A percentile compares a stretch with the other conserved stretches of the same genome.
phyloP scores from a whole-genome alignment of 495 filamentous ascomycete genomes.

The Daldinia decipiens region DNA sequence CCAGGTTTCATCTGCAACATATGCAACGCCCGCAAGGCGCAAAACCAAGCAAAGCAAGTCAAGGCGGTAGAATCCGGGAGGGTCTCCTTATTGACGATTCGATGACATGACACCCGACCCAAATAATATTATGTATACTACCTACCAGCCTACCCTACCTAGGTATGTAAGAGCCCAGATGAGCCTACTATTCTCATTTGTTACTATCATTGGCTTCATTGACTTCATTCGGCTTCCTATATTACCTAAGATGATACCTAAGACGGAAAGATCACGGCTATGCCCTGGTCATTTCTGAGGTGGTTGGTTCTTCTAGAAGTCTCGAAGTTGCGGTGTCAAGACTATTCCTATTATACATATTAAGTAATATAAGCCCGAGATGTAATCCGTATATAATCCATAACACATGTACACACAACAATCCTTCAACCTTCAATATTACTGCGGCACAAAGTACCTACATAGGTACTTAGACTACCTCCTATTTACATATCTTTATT shows the following conservation, averaged over 20 bases:
- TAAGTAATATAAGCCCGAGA: background rate
- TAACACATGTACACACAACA: background rate
- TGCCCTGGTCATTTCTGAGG: slow-evolving; percentile 10
- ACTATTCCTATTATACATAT: slow-evolving; percentile 13
- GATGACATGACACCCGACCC: slow-evolving; percentile 36
- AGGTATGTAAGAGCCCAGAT: slow-evolving; percentile 5
- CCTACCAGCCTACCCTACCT: background rate
- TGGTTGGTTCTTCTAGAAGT: slow-evolving; percentile 36
- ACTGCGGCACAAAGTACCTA: slow-evolving; percentile 13
- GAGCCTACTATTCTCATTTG: background rate
- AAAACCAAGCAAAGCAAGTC: slow-evolving; percentile 12
- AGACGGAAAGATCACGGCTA: slow-evolving; percentile 14
- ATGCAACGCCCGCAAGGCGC: slow-evolving; percentile 17
- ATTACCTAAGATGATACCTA: slow-evolving; percentile 38
- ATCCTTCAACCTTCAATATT: background rate
- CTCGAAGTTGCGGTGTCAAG: slow-evolving; percentile 40
- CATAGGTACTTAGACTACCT: background rate
- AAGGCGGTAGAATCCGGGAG: slow-evolving; percentile 39
- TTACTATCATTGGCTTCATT: slow-evolving; percentile 24
- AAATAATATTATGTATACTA: slow-evolving; percentile 12
- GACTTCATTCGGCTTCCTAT: slow-evolving; percentile 1
- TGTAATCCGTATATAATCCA: background rate
- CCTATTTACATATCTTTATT: background rate
- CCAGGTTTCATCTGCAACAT: slow-evolving; percentile 31
- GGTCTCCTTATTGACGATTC: slow-evolving; percentile 32